These are phyloP conservation scores for Bocquillonia castaneifolia DNA, from an alignment of 441 rosid species.

Conservation along the genomic window DNA sequence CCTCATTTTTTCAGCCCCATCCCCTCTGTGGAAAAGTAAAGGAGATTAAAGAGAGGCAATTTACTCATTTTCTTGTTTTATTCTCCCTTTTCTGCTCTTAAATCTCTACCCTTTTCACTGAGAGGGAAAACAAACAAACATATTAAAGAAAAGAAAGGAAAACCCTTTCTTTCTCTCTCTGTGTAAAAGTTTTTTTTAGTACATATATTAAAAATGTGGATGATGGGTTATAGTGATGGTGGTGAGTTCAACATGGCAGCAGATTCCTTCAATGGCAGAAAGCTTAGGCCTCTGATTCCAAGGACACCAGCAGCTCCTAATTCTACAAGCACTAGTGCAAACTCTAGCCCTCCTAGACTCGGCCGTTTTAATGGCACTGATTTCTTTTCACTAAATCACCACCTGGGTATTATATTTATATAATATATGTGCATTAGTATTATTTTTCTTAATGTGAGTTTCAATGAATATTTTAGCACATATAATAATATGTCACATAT, in stretches of 20 bases:
- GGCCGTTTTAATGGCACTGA: slow-evolving; percentile 39
- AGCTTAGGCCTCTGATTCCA: slow-evolving; percentile 77
- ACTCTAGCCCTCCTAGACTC: slow-evolving; percentile 29
- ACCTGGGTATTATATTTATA: slow-evolving; percentile 35
- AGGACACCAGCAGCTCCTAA: slow-evolving; percentile 37
- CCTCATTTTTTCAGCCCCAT: slow-evolving; percentile 18
- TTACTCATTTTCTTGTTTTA: slow-evolving; percentile 1
- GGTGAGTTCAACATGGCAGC: slow-evolving; percentile 47
- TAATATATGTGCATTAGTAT: neutral
- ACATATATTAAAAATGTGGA: slow-evolving; percentile 44
- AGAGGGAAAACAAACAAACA: neutral
- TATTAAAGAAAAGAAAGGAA: neutral
- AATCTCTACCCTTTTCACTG: neutral
- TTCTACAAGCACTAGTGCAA: slow-evolving; percentile 28
- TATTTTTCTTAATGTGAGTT: neutral
- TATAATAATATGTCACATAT: neutral
- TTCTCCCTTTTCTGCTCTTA: neutral
- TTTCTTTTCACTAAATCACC: slow-evolving; percentile 43
- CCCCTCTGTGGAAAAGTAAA: slow-evolving; percentile 4
- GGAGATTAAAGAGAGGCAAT: neutral
- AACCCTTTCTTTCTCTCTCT: neutral
- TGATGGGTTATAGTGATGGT: slow-evolving; percentile 77
- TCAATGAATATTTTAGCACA: neutral
- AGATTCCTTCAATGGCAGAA: slow-evolving; percentile 59
- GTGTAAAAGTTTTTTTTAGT: neutral